These are phyloP conservation scores for Gypsophila paniculata DNA, from an alignment of 179 eudicot species.

Conservation along the genomic window DNA sequence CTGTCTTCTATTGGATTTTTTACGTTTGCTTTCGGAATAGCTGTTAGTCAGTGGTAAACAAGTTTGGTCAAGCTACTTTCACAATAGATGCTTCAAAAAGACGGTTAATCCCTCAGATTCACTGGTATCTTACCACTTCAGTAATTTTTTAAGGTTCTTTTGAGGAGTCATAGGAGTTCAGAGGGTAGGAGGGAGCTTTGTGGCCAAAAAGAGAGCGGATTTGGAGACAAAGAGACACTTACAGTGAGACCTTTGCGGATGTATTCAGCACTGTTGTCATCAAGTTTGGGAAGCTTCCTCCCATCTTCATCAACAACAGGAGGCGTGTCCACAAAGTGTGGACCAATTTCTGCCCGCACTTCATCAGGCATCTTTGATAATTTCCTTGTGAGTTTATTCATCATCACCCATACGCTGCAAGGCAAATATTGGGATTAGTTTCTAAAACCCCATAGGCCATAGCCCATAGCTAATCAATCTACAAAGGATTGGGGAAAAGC, in stretches of 20 bases:
- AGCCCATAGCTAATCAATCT: constrained; percentile 1
- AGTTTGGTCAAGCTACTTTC: background rate
- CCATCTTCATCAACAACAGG: constrained; percentile 71
- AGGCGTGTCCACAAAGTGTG: constrained; percentile 65
- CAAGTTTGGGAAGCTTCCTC: constrained; percentile 81
- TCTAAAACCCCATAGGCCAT: background rate
- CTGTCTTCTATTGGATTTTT: background rate
- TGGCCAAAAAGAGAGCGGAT: background rate
- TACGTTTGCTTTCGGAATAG: background rate
- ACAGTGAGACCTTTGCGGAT: constrained; percentile 69
- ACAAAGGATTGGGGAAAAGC: background rate
- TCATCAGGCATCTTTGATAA: constrained; percentile 90
- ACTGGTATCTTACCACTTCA: background rate
- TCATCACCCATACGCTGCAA: constrained; percentile 84
- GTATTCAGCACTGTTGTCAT: constrained; percentile 59
- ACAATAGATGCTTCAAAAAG: background rate
- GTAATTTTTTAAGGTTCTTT: background rate
- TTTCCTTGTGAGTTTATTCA: constrained; percentile 84
- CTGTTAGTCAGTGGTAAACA: too few relatives aligned
- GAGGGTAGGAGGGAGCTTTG: background rate
- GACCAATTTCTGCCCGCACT: constrained; percentile 77
- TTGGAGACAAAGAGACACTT: constrained; percentile 24
- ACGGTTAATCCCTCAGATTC: background rate
- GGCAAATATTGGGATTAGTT: background rate
- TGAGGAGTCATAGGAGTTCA: background rate